Conservation (phyloP, 2,329 filamentous ascomycete species). For the Exophiala xenobiotica region DNA sequence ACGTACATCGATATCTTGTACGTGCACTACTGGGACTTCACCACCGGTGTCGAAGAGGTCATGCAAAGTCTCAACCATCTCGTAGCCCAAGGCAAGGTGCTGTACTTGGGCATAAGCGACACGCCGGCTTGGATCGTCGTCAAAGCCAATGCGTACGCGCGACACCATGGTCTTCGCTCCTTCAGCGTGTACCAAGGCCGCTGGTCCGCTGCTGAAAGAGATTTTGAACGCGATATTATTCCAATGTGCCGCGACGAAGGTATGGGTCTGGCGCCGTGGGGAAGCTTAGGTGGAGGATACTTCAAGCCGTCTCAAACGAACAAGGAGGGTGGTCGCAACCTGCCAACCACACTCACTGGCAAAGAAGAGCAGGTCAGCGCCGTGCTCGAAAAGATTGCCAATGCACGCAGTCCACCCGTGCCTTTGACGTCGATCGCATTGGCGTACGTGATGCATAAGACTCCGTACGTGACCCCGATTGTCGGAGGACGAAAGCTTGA, state of each 20-base stretch:
- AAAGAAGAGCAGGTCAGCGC: slow-evolving; percentile 25
- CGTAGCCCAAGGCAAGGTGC: slow-evolving; percentile 61
- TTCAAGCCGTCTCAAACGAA: slow-evolving; percentile 38
- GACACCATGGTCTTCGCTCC: slow-evolving; percentile 65
- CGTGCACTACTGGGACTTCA: slow-evolving; percentile 60
- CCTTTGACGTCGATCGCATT: slow-evolving; percentile 38
- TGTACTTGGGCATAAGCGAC: slow-evolving; percentile 67
- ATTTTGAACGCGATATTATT: slow-evolving; percentile 69
- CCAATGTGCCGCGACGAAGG: slow-evolving; percentile 64
- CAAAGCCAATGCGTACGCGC: slow-evolving; percentile 58
- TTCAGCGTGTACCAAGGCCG: slow-evolving; percentile 69
- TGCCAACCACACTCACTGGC: slow-evolving; percentile 17
- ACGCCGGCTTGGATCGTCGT: slow-evolving; percentile 64
- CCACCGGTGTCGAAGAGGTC: slow-evolving; percentile 63
- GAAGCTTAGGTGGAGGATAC: slow-evolving; percentile 52
- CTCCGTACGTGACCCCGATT: slow-evolving; percentile 55
- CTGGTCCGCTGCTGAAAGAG: slow-evolving; percentile 61
- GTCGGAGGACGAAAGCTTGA: slow-evolving; percentile 54
- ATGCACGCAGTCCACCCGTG: slow-evolving; percentile 16
- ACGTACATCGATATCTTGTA: slow-evolving; percentile 40
- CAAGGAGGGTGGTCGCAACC: slow-evolving; percentile 25
- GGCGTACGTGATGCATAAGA: slow-evolving; percentile 54
- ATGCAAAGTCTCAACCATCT: slow-evolving; percentile 68
- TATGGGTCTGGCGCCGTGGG: slow-evolving; percentile 61
- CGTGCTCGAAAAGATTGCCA: slow-evolving; percentile 27